Conservation (phyloP, 1,284 basidiomycete genomes). For the Fistulinella cinereoalba region DNA sequence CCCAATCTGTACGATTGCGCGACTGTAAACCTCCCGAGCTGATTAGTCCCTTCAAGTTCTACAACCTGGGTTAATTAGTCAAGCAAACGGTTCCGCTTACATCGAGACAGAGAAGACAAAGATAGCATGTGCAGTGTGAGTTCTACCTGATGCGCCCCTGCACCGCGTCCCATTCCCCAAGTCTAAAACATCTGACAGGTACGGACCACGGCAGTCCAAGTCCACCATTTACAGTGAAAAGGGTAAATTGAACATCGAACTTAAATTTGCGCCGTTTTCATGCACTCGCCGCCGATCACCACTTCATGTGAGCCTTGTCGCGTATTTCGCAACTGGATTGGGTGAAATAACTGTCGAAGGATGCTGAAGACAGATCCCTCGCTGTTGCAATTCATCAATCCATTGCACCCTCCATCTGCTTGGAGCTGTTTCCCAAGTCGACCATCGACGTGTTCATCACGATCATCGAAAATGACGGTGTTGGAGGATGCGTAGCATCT, state of each 20-base stretch:
- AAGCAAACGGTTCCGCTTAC: constrained; percentile 95
- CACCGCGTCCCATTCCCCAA: background rate
- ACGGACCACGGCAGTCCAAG: constrained; percentile 90
- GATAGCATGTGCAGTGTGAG: constrained; percentile 91
- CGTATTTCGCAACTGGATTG: constrained; percentile 6
- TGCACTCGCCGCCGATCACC: constrained; percentile 75
- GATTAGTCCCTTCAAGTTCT: constrained; percentile 56
- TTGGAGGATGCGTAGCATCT: constrained; percentile 80
- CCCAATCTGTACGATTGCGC: constrained; percentile 73
- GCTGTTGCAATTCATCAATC: constrained; percentile 85
- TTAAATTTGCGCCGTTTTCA: constrained; percentile 96
- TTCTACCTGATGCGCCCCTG: constrained; percentile 1
- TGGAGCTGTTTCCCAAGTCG: constrained; percentile 92
- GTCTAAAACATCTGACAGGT: constrained; percentile 49
- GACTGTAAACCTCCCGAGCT: constrained; percentile 4
- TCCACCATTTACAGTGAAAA: constrained; percentile 77
- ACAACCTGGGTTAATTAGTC: constrained; percentile 84
- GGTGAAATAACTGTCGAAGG: constrained; percentile 48
- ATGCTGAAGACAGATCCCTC: constrained; percentile 88
- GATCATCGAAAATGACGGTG: constrained; percentile 88
- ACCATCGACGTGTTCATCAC: constrained; percentile 90
- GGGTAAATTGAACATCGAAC: constrained; percentile 90
- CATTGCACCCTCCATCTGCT: constrained; percentile 78
- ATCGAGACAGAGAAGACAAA: constrained; percentile 89
- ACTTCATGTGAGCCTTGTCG: constrained; percentile 64